phyloP scores from a whole-genome alignment of 1,139 yeast genomes.

The Dujonia santamariae region DNA sequence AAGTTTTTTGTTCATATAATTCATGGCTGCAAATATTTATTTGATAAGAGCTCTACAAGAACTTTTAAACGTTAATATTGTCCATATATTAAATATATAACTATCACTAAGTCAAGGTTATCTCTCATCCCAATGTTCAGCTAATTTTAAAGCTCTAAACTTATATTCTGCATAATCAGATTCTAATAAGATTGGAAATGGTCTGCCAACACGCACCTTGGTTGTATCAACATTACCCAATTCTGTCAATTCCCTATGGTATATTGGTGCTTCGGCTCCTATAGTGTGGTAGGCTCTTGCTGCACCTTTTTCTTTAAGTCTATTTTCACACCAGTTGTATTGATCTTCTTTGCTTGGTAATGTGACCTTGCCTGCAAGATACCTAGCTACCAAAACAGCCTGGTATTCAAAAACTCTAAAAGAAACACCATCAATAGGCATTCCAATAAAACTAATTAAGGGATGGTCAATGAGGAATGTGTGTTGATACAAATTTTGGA shows the following conservation, averaged over 20 bases:
- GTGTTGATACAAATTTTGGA: constrained; percentile 33
- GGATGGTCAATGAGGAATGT: constrained; percentile 39
- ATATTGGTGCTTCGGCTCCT: constrained; percentile 24
- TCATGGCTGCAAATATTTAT: too few species aligned
- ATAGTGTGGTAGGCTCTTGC: constrained; percentile 43
- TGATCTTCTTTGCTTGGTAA: constrained; percentile 30
- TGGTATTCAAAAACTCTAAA: constrained; percentile 43
- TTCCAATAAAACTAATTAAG: constrained; percentile 34
- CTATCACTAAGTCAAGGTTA: neutral
- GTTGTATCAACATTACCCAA: constrained; percentile 28
- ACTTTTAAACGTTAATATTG: too few species aligned
- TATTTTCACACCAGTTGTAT: constrained; percentile 25
- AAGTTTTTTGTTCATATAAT: too few species aligned
- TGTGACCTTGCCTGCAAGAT: constrained; percentile 27
- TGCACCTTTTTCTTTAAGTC: constrained; percentile 24
- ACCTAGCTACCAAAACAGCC: constrained; percentile 33
- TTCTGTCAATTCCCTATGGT: constrained; percentile 18
- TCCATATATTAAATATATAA: neutral
- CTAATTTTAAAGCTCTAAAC: constrained; percentile 19
- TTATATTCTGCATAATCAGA: constrained; percentile 22
- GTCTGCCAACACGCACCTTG: constrained; percentile 22
- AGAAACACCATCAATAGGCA: constrained; percentile 40
- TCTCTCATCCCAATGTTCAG: constrained; percentile 19
- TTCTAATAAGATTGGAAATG: constrained; percentile 28
- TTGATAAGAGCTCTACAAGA: too few species aligned